These are phyloP conservation scores for Lentinula detonsa DNA, from an alignment of 768 basidiomycete species.

Conservation along the genomic window DNA sequence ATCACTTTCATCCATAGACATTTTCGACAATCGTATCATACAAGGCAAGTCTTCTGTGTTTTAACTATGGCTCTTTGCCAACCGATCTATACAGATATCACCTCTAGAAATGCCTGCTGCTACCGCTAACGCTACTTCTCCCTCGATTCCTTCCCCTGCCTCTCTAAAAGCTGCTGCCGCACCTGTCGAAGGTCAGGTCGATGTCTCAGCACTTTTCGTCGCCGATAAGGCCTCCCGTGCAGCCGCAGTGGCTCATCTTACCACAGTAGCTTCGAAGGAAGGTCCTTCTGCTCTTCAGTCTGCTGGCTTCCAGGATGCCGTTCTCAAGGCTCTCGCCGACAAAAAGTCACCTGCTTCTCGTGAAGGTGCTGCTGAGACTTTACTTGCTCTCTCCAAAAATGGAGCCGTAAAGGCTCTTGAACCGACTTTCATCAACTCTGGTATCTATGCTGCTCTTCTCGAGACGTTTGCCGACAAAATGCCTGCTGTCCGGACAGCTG, in stretches of 20 bases:
- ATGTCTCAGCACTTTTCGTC: constrained; percentile 72
- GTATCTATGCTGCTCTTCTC: constrained; percentile 80
- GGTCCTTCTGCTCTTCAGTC: constrained; percentile 73
- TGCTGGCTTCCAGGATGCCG: constrained; percentile 64
- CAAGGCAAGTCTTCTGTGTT: constrained; percentile 31
- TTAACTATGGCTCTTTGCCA: neutral
- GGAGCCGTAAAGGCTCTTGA: constrained; percentile 81
- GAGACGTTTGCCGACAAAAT: constrained; percentile 95
- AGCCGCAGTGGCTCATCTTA: constrained; percentile 63
- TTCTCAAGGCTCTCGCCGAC: constrained; percentile 83
- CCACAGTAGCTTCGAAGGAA: constrained; percentile 73
- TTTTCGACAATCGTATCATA: constrained; percentile 25
- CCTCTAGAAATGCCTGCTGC: constrained; percentile 72
- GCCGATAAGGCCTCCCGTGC: constrained; percentile 81
- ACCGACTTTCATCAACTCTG: constrained; percentile 82
- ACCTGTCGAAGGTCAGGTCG: constrained; percentile 56
- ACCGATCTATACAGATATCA: constrained; percentile 29
- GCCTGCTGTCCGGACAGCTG: constrained; percentile 79
- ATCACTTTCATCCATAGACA: constrained; percentile 29
- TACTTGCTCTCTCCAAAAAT: constrained; percentile 58
- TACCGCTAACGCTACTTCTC: constrained; percentile 61
- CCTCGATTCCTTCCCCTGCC: constrained; percentile 51
- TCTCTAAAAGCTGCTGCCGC: constrained; percentile 61
- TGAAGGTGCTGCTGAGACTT: constrained; percentile 77
- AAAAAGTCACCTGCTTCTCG: constrained; percentile 93